Conservation (phyloP, 2,329 filamentous ascomycete species). For the Pseudovirgaria hyperparasitica region DNA sequence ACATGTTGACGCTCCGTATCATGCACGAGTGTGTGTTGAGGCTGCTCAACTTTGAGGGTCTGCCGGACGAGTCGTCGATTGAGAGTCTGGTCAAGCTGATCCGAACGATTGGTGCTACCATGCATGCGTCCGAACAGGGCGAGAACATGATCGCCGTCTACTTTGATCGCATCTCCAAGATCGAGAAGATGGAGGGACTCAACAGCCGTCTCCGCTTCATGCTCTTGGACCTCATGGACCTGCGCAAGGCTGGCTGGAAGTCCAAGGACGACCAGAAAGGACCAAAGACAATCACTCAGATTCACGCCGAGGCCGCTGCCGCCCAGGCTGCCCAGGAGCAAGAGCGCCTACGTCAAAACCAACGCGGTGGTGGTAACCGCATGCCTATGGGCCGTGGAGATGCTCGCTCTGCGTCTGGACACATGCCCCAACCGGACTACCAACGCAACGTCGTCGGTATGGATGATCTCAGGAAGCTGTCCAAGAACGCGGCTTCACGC, state of each 20-base stretch:
- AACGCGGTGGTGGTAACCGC: slow-evolving; percentile 56
- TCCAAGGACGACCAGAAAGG: slow-evolving; percentile 89
- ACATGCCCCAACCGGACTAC: slow-evolving; percentile 57
- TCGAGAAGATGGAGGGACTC: slow-evolving; percentile 63
- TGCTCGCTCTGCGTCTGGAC: slow-evolving; percentile 67
- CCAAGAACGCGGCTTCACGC: slow-evolving; percentile 45
- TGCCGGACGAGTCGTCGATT: slow-evolving; percentile 90
- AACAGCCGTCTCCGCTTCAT: slow-evolving; percentile 89
- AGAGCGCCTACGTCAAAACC: slow-evolving; percentile 43
- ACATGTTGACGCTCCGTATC: slow-evolving; percentile 97
- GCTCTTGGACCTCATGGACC: slow-evolving; percentile 86
- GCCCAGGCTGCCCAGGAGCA: slow-evolving; percentile 71
- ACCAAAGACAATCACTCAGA: slow-evolving; percentile 89
- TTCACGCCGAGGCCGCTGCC: slow-evolving; percentile 69
- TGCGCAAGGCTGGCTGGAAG: slow-evolving; percentile 64
- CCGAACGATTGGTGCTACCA: slow-evolving; percentile 77
- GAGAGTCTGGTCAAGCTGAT: slow-evolving; percentile 92
- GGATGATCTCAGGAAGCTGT: slow-evolving; percentile 79
- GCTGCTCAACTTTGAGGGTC: slow-evolving; percentile 85
- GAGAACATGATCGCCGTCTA: slow-evolving; percentile 82
- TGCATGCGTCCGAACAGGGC: slow-evolving; percentile 71
- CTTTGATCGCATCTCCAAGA: slow-evolving; percentile 75
- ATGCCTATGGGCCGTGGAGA: slow-evolving; percentile 71
- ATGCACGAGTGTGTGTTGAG: slow-evolving; percentile 99
- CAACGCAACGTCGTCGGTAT: slow-evolving; percentile 72